Percentiles rank a stretch among this genome's conserved stretches.
Evolutionary conservation across 192 early-diverging fungal genomes (phyloP).

Genomic region (Linnemannia hyalina): DNA sequence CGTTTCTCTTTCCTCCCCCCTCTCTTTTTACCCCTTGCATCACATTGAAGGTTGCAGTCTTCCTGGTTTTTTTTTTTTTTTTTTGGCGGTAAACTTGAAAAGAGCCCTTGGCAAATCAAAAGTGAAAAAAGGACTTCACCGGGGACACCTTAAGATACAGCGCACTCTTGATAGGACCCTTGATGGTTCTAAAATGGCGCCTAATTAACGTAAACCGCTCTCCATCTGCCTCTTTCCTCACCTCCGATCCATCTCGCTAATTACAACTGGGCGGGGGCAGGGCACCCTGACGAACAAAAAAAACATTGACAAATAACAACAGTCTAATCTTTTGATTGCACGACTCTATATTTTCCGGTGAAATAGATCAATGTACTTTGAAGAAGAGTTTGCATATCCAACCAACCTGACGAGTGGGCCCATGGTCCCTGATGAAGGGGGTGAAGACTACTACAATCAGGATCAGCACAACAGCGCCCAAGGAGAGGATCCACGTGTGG

Average conservation of each 20-base stretch:
- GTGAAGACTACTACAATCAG: neutral
- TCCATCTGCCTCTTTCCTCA: neutral
- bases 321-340: neutral
- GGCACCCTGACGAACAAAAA: too few relatives aligned
- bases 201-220: neutral
- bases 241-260: too few relatives aligned
- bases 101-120: neutral
- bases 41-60: neutral
- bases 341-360: too few relatives aligned
- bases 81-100: neutral
- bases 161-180: neutral
- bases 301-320: too few relatives aligned
- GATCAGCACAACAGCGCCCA: neutral
- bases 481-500: neutral
- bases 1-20: constrained; percentile 1
- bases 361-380: neutral
- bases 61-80: neutral
- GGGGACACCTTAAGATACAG: too few relatives aligned
- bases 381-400: constrained; percentile 50
- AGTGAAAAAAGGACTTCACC: neutral
- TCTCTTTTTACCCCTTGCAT: neutral
- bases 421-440: neutral
- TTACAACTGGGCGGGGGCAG: too few relatives aligned
- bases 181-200: neutral
- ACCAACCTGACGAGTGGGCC: constrained; percentile 23